Evolutionary conservation across 306 rosid species (phyloP).

Genomic region (Fragaria ananassa): DNA sequence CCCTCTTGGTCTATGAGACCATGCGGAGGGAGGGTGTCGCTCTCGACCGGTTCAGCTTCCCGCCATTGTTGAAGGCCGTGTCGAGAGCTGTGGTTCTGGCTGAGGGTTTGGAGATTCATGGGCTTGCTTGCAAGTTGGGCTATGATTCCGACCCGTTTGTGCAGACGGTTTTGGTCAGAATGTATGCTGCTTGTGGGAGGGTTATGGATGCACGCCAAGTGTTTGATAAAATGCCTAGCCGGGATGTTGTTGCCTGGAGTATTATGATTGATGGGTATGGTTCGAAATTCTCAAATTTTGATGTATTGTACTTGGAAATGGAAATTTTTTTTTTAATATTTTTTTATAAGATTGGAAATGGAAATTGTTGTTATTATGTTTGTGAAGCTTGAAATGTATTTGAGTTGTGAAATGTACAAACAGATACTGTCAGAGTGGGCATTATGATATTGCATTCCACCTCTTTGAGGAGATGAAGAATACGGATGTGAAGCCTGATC

Average conservation of each 20-base stretch:
- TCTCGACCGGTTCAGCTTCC: constrained; percentile 67
- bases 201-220: constrained; percentile 61
- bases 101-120: constrained; percentile 72
- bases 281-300: background rate
- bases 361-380: no score
- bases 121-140: constrained; percentile 57
- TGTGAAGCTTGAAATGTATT: no score
- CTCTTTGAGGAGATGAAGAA: constrained; percentile 72
- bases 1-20: constrained; percentile 53
- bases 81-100: constrained; percentile 42
- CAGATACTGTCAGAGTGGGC: constrained; percentile 70
- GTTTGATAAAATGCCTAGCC: constrained; percentile 77
- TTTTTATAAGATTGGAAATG: no score
- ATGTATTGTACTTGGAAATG: no score
- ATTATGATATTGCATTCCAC: constrained; percentile 47
- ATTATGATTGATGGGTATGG: constrained; percentile 76
- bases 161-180: constrained; percentile 58
- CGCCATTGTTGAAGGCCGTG: constrained; percentile 65
- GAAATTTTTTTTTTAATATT: no score
- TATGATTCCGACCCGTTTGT: constrained; percentile 67
- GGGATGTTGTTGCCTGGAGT: constrained; percentile 76
- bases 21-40: constrained; percentile 43
- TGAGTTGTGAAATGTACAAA: background rate
- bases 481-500: constrained; percentile 51
- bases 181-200: constrained; percentile 63